Conservation (phyloP, 129 eudicot species). For the Helichrysum umbraculigerum region DNA sequence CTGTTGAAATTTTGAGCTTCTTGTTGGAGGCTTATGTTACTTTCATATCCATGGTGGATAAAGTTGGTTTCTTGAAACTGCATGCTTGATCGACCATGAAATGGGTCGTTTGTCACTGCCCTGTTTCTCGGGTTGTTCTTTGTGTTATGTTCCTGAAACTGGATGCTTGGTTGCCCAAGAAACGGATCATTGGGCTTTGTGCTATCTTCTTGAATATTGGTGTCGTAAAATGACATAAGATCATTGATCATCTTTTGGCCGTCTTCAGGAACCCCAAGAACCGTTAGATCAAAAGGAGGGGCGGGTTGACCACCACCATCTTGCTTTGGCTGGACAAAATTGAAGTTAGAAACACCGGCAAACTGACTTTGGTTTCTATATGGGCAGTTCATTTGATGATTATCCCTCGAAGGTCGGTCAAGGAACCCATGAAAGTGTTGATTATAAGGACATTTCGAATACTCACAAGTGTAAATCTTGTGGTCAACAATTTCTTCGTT, state of each 20-base stretch:
- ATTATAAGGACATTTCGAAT: slow-evolving; percentile 58
- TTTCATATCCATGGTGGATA: slow-evolving; percentile 40
- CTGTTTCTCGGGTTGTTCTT: slow-evolving; percentile 24
- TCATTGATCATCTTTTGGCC: slow-evolving; percentile 71
- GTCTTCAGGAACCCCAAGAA: slow-evolving; percentile 70
- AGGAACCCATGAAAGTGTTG: slow-evolving; percentile 57
- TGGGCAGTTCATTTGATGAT: slow-evolving; percentile 57
- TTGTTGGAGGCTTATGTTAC: slow-evolving; percentile 32
- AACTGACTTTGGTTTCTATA: slow-evolving; percentile 33
- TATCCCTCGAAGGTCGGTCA: slow-evolving; percentile 57
- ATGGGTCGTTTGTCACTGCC: slow-evolving; percentile 30
- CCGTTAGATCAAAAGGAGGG: slow-evolving; percentile 45
- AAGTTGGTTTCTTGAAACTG: slow-evolving; percentile 44
- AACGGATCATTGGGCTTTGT: slow-evolving; percentile 32
- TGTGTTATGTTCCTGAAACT: slow-evolving; percentile 37
- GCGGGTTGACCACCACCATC: slow-evolving; percentile 5
- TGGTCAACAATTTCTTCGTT: slow-evolving; percentile 41
- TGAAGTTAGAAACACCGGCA: slow-evolving; percentile 35
- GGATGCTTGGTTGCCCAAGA: slow-evolving; percentile 36
- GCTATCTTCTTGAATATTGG: slow-evolving; percentile 50
- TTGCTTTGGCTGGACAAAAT: slow-evolving; percentile 40
- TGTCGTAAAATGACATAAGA: slow-evolving; percentile 66
- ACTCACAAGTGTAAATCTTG: slow-evolving; percentile 59
- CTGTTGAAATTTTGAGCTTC: slow-evolving; percentile 38
- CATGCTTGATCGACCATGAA: slow-evolving; percentile 36